phyloP scores from a whole-genome alignment of 495 filamentous ascomycete genomes.

The Bombardia bombarda region DNA sequence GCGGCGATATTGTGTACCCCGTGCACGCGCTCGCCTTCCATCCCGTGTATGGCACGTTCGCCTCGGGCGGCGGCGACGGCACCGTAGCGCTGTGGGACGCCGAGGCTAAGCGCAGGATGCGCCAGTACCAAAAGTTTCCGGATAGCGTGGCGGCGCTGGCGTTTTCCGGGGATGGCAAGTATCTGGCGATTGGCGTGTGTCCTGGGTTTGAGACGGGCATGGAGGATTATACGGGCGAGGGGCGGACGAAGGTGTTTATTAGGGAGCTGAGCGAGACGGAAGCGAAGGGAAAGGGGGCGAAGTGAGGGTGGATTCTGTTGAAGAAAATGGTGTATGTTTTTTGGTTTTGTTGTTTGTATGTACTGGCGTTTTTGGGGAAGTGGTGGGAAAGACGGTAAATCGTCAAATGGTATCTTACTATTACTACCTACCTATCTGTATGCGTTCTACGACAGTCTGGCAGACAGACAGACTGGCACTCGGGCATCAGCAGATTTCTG shows the following conservation, averaged over 20 bases:
- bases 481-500: too few species aligned
- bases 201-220: conserved; percentile 90
- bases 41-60: conserved; percentile 84
- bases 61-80: conserved; percentile 86
- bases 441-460: background rate
- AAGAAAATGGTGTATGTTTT: background rate
- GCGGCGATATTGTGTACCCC: conserved; percentile 86
- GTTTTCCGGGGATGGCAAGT: conserved; percentile 74
- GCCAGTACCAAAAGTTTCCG: conserved; percentile 78
- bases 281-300: conserved; percentile 75
- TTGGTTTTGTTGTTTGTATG: background rate
- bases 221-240: conserved; percentile 63
- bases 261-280: conserved; percentile 79
- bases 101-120: conserved; percentile 78
- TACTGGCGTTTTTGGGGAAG: too few species aligned
- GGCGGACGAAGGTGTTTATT: conserved; percentile 67
- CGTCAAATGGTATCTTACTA: too few species aligned
- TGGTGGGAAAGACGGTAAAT: too few species aligned
- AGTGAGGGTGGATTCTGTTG: conserved; percentile 31
- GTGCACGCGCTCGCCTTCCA: conserved; percentile 94
- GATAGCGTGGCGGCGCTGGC: conserved; percentile 67
- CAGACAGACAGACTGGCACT: conserved; percentile 1
- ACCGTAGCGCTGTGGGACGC: conserved; percentile 96
- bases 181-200: conserved; percentile 75
- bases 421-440: too few species aligned